Evolutionary conservation across 495 filamentous ascomycete species (phyloP).

Genomic region (Penicillium fimorum): DNA sequence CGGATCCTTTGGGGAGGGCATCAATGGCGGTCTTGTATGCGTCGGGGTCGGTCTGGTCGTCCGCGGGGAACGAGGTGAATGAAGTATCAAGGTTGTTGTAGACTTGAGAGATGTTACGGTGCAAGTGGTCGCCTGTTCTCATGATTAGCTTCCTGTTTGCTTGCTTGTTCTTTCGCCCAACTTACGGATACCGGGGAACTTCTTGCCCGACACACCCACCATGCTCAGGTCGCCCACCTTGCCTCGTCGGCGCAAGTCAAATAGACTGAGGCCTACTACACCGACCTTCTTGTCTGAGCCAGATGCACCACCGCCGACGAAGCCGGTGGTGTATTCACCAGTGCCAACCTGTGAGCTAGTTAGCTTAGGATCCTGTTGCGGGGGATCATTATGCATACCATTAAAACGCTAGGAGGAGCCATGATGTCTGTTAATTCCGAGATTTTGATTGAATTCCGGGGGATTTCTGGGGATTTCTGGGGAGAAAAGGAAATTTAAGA

Average conservation of each 20-base stretch:
- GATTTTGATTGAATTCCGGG: background rate
- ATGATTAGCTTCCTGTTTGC: conserved; percentile 2
- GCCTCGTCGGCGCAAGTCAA: conserved; percentile 82
- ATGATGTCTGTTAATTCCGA: conserved; percentile 40
- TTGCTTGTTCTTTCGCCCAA: conserved; percentile 1
- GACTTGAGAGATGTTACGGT: conserved; percentile 81
- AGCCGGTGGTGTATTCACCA: conserved; percentile 96
- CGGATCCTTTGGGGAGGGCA: conserved; percentile 74
- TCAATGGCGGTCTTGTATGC: conserved; percentile 91
- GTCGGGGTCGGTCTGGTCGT: conserved; percentile 68
- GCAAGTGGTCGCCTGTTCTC: conserved; percentile 69
- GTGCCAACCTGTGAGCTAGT: conserved; percentile 63
- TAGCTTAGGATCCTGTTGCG: conserved; percentile 11
- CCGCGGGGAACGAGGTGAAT: conserved; percentile 77
- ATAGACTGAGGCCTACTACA: conserved; percentile 85
- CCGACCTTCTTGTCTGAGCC: conserved; percentile 90
- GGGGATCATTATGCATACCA: conserved; percentile 53
- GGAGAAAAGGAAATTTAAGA: conserved; percentile 15
- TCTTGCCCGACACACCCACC: conserved; percentile 84
- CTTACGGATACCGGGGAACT: conserved; percentile 88
- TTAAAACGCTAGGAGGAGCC: conserved; percentile 81
- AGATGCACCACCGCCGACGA: conserved; percentile 74
- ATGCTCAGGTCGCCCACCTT: conserved; percentile 85
- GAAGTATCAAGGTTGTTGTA: conserved; percentile 85
- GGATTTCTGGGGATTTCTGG: background rate